Base-by-base conservation (phyloP, 1,139 yeast species). In the Protomyces inouyei region DNA sequence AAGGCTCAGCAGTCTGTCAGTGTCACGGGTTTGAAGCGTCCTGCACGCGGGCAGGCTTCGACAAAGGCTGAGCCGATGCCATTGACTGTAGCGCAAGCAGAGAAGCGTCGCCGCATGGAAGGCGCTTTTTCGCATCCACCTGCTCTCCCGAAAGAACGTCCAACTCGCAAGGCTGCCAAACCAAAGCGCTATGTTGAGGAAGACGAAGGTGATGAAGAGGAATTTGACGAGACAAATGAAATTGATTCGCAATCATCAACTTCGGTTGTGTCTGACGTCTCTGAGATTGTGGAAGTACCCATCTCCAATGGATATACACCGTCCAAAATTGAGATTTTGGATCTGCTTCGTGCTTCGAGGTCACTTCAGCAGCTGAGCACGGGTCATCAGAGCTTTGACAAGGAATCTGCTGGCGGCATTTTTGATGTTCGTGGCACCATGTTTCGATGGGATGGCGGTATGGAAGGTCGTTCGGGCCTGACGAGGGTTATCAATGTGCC, bases 281-380 rank as follows among this genome's bases (percentile, higher is more conserved):
- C n/a, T 6, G 48, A 43, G 3, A 4, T 18, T 2, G 25, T 18
- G 6, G 48, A 43, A 21, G 48, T 43, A 10, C 48, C 48, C 14
- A 23, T 43, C 3, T 16, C 25, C 25, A 18, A 43, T 23, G 48
- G 48, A 6, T 43, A 2, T 10, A 43, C 48, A 10, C 63, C 57
- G 9, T 59, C 63, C 35, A 52, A 59, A 35, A 28, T 45, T 25
- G 63, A 59, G 45, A 48, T 59, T 38, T 52, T 59, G 10, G 63
- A 59, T 32, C 52, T 59, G 14, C 35, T 59, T 14, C 63, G 57
- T 10, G 63, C 63, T n/a, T 52, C 63, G 23, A 36, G 63, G 14
- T 59, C 63, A 2, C 53, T 59, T 38, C 63, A 59, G 36, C 38
- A 52, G 21, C 28, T 59, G 16, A 43, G 48, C 25, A 16, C 48